Base-by-base conservation (phyloP, 163 green algal species). In the Trebouxia gelatinosa region DNA sequence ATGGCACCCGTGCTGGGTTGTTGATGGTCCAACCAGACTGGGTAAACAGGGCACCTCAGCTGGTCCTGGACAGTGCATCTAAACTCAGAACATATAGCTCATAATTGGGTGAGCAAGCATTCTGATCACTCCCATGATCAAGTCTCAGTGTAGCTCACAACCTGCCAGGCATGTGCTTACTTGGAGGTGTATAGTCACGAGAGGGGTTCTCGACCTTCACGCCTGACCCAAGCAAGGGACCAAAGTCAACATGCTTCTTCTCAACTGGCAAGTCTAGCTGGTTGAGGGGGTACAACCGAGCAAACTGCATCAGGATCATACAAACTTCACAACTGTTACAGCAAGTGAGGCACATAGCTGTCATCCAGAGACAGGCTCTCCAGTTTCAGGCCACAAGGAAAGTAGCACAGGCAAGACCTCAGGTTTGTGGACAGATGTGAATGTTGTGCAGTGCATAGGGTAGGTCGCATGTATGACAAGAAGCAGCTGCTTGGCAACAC, bases 121-220 rank as follows among this genome's bases (percentile, higher is more conserved):
- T 9, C 32, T 76, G 39, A 37, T 40, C 4, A 58, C 16, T 35
- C 7, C 4, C 34, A 59, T 54, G 28, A 75, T 9, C 62, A 21
- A 72, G 17, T 32, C 17, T 34, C 11, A 75, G 16, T 75, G 66
- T 26, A 75, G 35, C 35, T 54, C 9, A 26, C 16, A 75, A 46
- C 66, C 62, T 23, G 16, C 7, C 68, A 77, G 26, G 29, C 6
- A 71, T 19, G 13, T n/a, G 29, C 7, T 67, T 58, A 83, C 70
- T 77, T 3, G 95, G 94, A 34, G 94, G 93, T 28, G 95, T 98
- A 88, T 97, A 98, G 87, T 99, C 95, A 11, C 93, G 82, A 13
- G 83, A 92, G 17, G 92, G 92, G 81, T 94, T 96, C 75, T 95
- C 91, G 13, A 97, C 78, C 16, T 75, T 68, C 7, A 91, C 86